Base-by-base conservation (phyloP, 164 flowering plant species). In the Berberis thunbergii region DNA sequence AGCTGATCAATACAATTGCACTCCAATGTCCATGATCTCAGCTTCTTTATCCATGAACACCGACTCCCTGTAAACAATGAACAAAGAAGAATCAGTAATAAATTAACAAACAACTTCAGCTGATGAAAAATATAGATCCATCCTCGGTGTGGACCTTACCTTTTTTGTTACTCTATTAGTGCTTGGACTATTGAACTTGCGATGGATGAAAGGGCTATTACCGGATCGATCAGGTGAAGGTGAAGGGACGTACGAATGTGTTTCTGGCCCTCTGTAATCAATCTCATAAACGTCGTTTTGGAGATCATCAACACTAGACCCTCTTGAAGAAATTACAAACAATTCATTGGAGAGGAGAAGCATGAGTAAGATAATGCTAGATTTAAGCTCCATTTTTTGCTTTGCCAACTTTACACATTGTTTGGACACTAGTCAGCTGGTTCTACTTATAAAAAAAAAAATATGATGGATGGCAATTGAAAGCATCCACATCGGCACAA, bases 251-350 rank as follows among this genome's bases (percentile, higher is more conserved):
- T 75, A 76, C 0, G 84, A 69, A 59, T 91, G 98, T 0, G 96
- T 91, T 81, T 91, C 89, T 1, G 97, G 97, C 6, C 98, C 98
- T 75, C 86, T 83, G 41, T 87, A 89, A 68, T 91, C 98, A 13
- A 89, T 91, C 52, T 86, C 88, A 59, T 87, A 87, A 4, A 90
- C 41, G 43, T 78, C 83, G 12, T 72, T 50, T 49, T 60, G 77
- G 67, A 54, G 56, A 48, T 64, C 66, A 4, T 52, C 48, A 41
- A 4, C 65, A 7, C 57, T 70, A 44, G 64, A 59, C 54, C 70
- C 66, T 45, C 41, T 63, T 54, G 60, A 26, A 7, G 56, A 53
- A 41, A 56, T 41, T 60, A 52, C 45, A 54, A 43, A 10, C 41
- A 41, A 3, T 12, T 52, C 55, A 52, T 52, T 3, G 26, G 26